phyloP scores from a whole-genome alignment of 176 grass and related monocot species.

The Rhynchospora tenuis region DNA sequence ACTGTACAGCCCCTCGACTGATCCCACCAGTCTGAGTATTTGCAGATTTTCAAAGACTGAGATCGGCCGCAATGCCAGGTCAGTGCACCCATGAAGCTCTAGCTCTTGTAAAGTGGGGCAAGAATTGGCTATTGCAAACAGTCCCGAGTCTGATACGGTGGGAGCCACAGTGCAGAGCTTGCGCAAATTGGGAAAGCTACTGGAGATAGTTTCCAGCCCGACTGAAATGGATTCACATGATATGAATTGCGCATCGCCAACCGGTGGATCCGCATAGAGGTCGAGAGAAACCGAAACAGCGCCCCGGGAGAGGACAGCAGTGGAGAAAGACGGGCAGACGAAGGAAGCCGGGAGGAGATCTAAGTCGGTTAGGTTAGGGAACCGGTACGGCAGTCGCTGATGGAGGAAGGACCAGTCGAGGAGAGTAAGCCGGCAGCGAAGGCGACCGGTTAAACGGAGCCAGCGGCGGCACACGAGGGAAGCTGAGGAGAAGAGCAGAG shows the following conservation, averaged over 20 bases:
- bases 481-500: conserved; percentile 44
- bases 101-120: conserved; percentile 72
- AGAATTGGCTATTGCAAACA: conserved; percentile 57
- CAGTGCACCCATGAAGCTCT: conserved; percentile 74
- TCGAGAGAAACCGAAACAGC: conserved; percentile 53
- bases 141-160: conserved; percentile 43
- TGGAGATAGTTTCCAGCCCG: conserved; percentile 46
- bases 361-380: conserved; percentile 60
- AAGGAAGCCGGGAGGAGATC: conserved; percentile 80
- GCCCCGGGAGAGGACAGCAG: conserved; percentile 49
- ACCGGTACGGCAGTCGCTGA: conserved; percentile 57
- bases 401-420: conserved; percentile 74
- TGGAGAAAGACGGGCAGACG: conserved; percentile 21
- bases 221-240: conserved; percentile 45
- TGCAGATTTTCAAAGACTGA: conserved; percentile 84
- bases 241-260: conserved; percentile 51
- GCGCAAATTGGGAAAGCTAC: conserved; percentile 51
- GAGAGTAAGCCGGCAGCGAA: conserved; percentile 60
- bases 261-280: conserved; percentile 33
- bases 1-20: conserved; percentile 41
- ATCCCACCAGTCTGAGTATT: conserved; percentile 69
- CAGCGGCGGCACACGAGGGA: conserved; percentile 85
- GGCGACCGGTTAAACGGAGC: conserved; percentile 62
- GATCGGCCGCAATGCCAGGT: conserved; percentile 75
- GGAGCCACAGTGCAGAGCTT: conserved; percentile 48